These are phyloP conservation scores for Porphyrellus cyaneotinctus DNA, from an alignment of 768 basidiomycete genomes.

Conservation along the genomic window DNA sequence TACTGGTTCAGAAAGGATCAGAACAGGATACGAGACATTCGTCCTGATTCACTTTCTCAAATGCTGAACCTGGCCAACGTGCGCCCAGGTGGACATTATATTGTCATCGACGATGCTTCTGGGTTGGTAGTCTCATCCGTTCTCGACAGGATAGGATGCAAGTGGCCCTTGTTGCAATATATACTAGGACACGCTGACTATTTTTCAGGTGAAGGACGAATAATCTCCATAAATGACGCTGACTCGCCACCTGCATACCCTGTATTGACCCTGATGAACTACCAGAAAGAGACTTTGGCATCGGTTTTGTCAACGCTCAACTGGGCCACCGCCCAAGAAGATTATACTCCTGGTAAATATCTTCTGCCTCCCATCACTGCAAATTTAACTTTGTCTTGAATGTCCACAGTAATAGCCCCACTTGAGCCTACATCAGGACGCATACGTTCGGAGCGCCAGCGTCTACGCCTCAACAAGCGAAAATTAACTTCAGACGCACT, in stretches of 20 bases:
- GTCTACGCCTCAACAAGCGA: conserved; percentile 68
- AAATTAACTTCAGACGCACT: conserved; percentile 65
- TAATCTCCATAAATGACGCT: conserved; percentile 82
- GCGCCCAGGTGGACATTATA: conserved; percentile 78
- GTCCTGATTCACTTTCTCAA: conserved; percentile 86
- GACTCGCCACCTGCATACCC: conserved; percentile 94
- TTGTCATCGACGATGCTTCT: conserved; percentile 89
- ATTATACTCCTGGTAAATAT: conserved; percentile 60
- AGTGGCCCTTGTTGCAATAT: conserved; percentile 11
- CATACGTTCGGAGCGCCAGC: conserved; percentile 70
- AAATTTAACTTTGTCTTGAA: conserved; percentile 1
- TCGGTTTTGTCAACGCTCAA: conserved; percentile 68
- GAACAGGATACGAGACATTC: conserved; percentile 73
- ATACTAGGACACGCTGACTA: neutral
- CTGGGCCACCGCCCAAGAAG: conserved; percentile 85
- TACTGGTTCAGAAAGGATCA: conserved; percentile 89
- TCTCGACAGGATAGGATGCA: conserved; percentile 83
- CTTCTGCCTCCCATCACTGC: neutral
- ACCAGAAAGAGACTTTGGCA: conserved; percentile 49
- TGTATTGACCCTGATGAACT: conserved; percentile 82
- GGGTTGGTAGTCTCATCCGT: conserved; percentile 84
- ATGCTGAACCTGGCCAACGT: conserved; percentile 81
- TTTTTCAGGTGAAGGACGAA: conserved; percentile 64
- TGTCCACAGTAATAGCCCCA: conserved; percentile 50
- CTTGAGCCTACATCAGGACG: conserved; percentile 54